Percentiles rank a stretch among this genome's conserved stretches.
phyloP scores from a whole-genome alignment of 805 yeast species.

The Candida adriatica region DNA sequence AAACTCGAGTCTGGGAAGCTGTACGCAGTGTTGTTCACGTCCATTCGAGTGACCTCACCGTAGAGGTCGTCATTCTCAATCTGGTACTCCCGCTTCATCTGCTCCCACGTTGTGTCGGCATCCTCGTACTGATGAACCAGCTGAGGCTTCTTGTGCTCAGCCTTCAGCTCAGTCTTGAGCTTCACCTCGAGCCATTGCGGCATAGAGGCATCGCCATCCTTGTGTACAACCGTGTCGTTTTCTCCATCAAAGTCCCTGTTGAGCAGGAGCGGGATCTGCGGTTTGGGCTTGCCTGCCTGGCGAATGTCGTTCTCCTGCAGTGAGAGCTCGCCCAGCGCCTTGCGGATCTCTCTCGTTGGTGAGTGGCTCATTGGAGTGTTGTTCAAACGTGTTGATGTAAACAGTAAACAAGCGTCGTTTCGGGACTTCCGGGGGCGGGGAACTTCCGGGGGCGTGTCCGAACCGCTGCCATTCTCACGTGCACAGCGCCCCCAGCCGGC shows the following conservation, averaged over 20 bases:
- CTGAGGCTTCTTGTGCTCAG: conserved; percentile 4
- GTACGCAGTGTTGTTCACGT: conserved; percentile 13
- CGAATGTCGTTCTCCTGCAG: conserved; percentile 3
- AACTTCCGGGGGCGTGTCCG: too few species aligned
- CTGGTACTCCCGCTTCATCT: conserved; percentile 16
- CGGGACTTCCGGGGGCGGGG: too few species aligned
- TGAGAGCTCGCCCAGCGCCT: conserved; percentile 8
- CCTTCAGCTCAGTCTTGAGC: conserved; percentile 6
- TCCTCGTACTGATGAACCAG: conserved; percentile 5
- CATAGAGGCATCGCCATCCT: conserved; percentile 11
- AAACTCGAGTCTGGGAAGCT: conserved; percentile 21
- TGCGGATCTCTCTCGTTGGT: conserved; percentile 15
- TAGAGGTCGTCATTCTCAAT: conserved; percentile 10
- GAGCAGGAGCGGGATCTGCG: conserved; percentile 6
- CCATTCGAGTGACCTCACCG: conserved; percentile 4
- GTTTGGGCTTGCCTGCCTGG: conserved; percentile 5
- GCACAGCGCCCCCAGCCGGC: too few species aligned
- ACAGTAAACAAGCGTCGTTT: too few species aligned
- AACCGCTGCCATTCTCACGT: too few species aligned
- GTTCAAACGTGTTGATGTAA: too few species aligned
- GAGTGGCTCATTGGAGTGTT: conserved; percentile 3
- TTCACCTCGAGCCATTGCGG: conserved; percentile 20
- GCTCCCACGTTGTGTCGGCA: conserved; percentile 19
- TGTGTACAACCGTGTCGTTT: conserved; percentile 18
- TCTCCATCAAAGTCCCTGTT: conserved; percentile 11